Percentiles rank a stretch among this genome's conserved stretches.
Conservation (phyloP, 805 yeast genomes). For the Tetrapisispora fleetii region DNA sequence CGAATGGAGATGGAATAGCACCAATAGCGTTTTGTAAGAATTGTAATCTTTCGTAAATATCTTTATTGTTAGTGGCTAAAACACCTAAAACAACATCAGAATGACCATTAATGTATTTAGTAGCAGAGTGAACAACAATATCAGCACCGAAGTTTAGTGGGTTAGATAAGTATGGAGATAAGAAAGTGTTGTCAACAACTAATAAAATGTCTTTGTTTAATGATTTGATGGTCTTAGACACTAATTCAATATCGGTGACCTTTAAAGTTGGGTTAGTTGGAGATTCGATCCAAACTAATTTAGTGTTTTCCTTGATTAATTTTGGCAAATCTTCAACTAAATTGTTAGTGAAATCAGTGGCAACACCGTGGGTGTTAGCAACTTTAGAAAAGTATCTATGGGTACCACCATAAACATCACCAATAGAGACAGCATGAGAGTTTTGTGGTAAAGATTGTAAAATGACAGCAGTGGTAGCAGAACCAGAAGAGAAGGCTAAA, state of each 20-base stretch:
- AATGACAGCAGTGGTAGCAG: slow-evolving; percentile 71
- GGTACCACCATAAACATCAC: slow-evolving; percentile 88
- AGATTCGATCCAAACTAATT: slow-evolving; percentile 77
- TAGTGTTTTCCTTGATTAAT: slow-evolving; percentile 52
- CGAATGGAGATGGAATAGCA: slow-evolving; percentile 83
- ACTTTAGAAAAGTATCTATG: slow-evolving; percentile 85
- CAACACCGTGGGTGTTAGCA: slow-evolving; percentile 69
- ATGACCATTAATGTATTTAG: slow-evolving; percentile 88
- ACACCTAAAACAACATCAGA: slow-evolving; percentile 87
- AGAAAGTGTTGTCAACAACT: slow-evolving; percentile 82
- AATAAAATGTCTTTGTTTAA: slow-evolving; percentile 45
- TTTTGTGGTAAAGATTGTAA: slow-evolving; percentile 65
- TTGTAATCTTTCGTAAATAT: slow-evolving; percentile 51
- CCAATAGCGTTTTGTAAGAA: slow-evolving; percentile 85
- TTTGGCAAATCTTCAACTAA: slow-evolving; percentile 48
- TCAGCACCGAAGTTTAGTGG: slow-evolving; percentile 81
- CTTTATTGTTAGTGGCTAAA: slow-evolving; percentile 56
- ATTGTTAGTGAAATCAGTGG: slow-evolving; percentile 55
- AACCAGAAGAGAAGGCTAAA: slow-evolving; percentile 75
- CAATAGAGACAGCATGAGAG: slow-evolving; percentile 67
- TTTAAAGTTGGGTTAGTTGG: slow-evolving; percentile 84
- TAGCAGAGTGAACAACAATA: slow-evolving; percentile 78
- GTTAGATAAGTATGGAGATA: slow-evolving; percentile 79
- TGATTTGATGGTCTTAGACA: slow-evolving; percentile 44
- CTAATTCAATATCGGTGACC: slow-evolving; percentile 62